Conservation (phyloP, 148 eudicot genomes). For the Beta vulgaris region DNA sequence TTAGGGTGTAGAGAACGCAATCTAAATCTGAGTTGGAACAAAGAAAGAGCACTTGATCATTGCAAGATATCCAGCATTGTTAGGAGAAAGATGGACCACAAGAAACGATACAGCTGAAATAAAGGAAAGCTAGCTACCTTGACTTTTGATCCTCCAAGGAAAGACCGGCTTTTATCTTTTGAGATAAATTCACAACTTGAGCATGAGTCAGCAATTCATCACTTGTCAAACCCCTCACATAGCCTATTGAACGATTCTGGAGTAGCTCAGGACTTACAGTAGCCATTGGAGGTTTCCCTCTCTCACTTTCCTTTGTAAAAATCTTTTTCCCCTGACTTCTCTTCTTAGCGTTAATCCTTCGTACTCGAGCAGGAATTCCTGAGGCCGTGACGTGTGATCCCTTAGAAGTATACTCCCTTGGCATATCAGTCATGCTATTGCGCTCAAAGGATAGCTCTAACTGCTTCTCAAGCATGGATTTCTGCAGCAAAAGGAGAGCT, state of each 20-base stretch:
- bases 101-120: neutral
- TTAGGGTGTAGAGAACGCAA: too few species aligned
- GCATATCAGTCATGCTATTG: constrained; percentile 18
- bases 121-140: constrained; percentile 45
- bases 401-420: constrained; percentile 30
- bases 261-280: constrained; percentile 65
- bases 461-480: constrained; percentile 83
- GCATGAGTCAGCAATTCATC: constrained; percentile 69
- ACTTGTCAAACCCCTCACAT: constrained; percentile 63
- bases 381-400: constrained; percentile 49
- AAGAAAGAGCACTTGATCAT: neutral
- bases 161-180: constrained; percentile 67
- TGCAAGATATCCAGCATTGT: neutral
- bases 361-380: constrained; percentile 63
- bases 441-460: constrained; percentile 65
- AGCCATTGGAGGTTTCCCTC: constrained; percentile 33
- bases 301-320: constrained; percentile 27
- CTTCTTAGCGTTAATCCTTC: constrained; percentile 59
- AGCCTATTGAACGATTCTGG: constrained; percentile 59
- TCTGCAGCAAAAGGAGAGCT: constrained; percentile 75
- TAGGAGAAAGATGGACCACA: neutral
- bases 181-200: constrained; percentile 73
- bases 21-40: neutral
- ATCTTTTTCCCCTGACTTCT: constrained; percentile 28
- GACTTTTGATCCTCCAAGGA: constrained; percentile 60